A percentile compares a stretch with the other conserved stretches of the same genome.
phyloP scores from a whole-genome alignment of 768 basidiomycete species.

The Rhodotorula taiwanensis region DNA sequence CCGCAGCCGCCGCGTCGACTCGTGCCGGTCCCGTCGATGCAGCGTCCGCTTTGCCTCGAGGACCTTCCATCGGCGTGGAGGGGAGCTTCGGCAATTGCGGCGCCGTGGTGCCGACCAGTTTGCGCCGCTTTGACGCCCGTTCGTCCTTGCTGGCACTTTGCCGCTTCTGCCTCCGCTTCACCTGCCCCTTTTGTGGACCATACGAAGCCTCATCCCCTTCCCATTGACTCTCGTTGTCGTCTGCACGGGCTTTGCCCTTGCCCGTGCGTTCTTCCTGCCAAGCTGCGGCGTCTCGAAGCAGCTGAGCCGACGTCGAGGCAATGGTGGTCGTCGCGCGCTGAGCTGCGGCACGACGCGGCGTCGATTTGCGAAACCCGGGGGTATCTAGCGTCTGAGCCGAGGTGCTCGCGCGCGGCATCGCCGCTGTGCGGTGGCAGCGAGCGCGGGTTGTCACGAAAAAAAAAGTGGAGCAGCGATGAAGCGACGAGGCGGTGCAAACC shows the following conservation, averaged over 20 bases:
- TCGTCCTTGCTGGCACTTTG: no score
- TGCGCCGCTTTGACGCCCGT: no score
- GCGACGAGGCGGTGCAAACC: not conserved
- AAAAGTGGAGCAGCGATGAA: not conserved
- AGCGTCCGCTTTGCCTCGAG: no score
- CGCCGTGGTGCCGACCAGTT: no score
- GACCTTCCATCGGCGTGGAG: no score
- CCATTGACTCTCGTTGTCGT: not conserved
- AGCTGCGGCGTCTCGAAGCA: no score
- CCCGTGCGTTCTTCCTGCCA: not conserved
- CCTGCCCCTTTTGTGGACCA: no score
- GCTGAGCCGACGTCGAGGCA: no score
- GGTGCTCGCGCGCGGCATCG: not conserved
- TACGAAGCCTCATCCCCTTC: not conserved
- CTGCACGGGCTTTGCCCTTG: not conserved
- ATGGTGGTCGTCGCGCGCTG: not conserved
- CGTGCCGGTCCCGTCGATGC: no score
- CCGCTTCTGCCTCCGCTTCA: no score
- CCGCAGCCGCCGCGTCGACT: no score
- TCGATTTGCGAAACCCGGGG: not conserved
- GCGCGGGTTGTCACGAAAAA: not conserved
- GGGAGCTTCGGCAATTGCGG: no score
- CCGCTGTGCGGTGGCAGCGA: not conserved
- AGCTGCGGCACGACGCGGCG: not conserved
- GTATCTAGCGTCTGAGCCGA: not conserved